These are phyloP conservation scores for Daldinia sp. DNA, from an alignment of 2,329 filamentous ascomycete genomes.

Conservation along the genomic window DNA sequence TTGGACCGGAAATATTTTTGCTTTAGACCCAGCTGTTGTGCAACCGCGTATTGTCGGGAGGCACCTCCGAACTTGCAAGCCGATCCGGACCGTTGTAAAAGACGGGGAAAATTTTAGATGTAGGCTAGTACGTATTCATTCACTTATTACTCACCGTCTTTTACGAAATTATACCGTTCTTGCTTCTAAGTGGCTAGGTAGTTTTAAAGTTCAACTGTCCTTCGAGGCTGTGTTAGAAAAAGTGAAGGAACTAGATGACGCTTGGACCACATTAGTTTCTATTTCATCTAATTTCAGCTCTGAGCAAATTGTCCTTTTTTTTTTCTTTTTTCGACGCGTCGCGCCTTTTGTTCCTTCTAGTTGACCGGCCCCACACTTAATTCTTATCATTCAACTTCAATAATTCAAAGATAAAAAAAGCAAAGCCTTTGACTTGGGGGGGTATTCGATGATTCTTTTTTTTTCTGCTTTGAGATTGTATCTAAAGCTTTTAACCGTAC, in stretches of 20 bases:
- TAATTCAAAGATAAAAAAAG: neutral
- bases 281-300: neutral
- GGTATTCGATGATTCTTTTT: neutral
- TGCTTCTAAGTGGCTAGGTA: neutral
- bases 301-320: no score
- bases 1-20: neutral
- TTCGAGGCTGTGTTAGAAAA: no score
- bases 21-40: neutral
- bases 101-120: no score
- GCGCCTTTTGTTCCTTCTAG: neutral
- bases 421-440: no score
- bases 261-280: neutral
- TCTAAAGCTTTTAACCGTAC: neutral
- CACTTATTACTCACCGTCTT: neutral
- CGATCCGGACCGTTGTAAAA: conserved; percentile 1
- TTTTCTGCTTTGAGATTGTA: neutral
- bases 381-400: neutral
- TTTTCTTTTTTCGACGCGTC: neutral
- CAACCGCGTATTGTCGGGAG: conserved; percentile 10
- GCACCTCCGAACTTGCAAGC: conserved; percentile 3
- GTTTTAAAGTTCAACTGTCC: no score
- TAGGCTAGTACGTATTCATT: no score
- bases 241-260: no score
- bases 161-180: neutral
- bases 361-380: neutral